Percentiles rank a stretch among this genome's conserved stretches.
Conservation (phyloP, 106 monocot genomes). For the Vanilla planifolia region DNA sequence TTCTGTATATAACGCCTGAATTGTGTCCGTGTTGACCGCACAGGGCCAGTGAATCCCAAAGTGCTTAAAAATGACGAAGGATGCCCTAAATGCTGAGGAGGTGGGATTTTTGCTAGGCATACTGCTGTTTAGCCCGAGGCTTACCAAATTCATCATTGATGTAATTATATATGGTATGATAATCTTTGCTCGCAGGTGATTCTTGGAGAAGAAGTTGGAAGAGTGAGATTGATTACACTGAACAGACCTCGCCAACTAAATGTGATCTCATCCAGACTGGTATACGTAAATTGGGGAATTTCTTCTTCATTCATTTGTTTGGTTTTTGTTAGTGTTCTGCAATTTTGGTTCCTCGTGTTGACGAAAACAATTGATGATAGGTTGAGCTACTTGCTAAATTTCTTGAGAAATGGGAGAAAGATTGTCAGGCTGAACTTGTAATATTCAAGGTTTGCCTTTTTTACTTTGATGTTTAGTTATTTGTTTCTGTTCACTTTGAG, state of each 20-base stretch:
- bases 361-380: slow-evolving; percentile 21
- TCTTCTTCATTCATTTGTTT: not conserved
- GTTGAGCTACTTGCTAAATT: slow-evolving; percentile 50
- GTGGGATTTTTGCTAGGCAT: slow-evolving; percentile 5
- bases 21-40: not conserved
- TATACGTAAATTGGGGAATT: slow-evolving; percentile 6
- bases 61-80: slow-evolving; percentile 9
- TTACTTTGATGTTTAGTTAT: not conserved
- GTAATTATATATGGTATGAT: not conserved
- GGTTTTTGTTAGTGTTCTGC: not conserved
- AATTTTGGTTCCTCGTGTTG: not conserved
- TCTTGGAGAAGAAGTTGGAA: slow-evolving; percentile 49
- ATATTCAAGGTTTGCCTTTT: slow-evolving; percentile 47
- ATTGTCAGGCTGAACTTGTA: slow-evolving; percentile 45
- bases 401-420: slow-evolving; percentile 74
- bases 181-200: slow-evolving; percentile 37
- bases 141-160: not conserved
- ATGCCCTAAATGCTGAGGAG: slow-evolving; percentile 13
- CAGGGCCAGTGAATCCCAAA: not conserved
- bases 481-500: not conserved
- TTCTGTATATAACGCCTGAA: not conserved
- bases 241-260: slow-evolving; percentile 87
- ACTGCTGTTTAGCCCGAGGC: not conserved
- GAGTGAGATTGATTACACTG: slow-evolving; percentile 61
- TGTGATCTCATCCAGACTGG: slow-evolving; percentile 69